These are phyloP conservation scores for Alnus glutinosa DNA, from an alignment of 306 rosid genomes.

Conservation along the genomic window DNA sequence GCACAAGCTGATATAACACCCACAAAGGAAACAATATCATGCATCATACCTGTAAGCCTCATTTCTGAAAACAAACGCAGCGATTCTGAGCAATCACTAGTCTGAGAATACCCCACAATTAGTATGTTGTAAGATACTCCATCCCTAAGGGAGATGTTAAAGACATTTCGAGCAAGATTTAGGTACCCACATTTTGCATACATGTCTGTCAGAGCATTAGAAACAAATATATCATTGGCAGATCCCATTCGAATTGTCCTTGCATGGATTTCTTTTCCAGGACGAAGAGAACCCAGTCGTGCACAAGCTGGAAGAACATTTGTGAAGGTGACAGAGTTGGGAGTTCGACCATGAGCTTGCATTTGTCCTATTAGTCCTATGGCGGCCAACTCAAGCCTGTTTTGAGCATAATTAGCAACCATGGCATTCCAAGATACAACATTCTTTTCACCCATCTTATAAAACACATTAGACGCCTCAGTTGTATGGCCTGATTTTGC, in stretches of 20 bases:
- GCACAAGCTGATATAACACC: conserved; percentile 86
- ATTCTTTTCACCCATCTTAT: conserved; percentile 54
- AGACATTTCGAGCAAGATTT: conserved; percentile 65
- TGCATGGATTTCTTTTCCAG: conserved; percentile 84
- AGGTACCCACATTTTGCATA: conserved; percentile 69
- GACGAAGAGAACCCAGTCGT: conserved; percentile 55
- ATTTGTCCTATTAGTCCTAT: conserved; percentile 57
- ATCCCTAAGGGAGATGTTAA: conserved; percentile 60
- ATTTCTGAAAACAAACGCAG: conserved; percentile 68
- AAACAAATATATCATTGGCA: conserved; percentile 59
- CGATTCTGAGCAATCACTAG: conserved; percentile 59
- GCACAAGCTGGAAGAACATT: conserved; percentile 91
- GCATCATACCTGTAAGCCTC: conserved; percentile 53
- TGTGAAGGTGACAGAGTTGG: conserved; percentile 72
- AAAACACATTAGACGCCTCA: conserved; percentile 57
- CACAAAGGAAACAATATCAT: conserved; percentile 71
- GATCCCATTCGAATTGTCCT: conserved; percentile 49
- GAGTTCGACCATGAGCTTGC: conserved; percentile 65
- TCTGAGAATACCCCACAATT: conserved; percentile 72
- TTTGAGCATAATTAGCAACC: conserved; percentile 82
- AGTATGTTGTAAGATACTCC: conserved; percentile 74
- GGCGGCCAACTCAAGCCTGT: conserved; percentile 61
- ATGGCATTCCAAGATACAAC: conserved; percentile 89
- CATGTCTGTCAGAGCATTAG: conserved; percentile 87
- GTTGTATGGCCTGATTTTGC: conserved; percentile 63